These are phyloP conservation scores for Clonostachys sp. DNA, from an alignment of 2,329 filamentous ascomycete species.

Conservation along the genomic window DNA sequence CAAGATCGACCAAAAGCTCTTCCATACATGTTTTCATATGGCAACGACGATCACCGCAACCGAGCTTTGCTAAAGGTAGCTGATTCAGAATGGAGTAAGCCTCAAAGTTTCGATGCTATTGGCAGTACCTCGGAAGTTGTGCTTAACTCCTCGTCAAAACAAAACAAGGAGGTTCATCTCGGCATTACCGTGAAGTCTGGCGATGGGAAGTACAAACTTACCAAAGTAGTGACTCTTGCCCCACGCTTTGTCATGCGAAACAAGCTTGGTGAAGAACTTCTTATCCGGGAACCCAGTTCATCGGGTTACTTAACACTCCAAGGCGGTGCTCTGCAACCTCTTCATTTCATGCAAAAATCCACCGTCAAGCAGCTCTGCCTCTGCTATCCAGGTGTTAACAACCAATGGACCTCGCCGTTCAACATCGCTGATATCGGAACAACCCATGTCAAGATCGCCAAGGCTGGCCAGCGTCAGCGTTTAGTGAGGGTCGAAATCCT, in stretches of 20 bases:
- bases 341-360: constrained; percentile 84
- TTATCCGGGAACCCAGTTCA: constrained; percentile 87
- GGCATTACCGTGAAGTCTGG: constrained; percentile 87
- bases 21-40: constrained; percentile 95
- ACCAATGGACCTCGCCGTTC: constrained; percentile 96
- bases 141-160: constrained; percentile 64
- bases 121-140: constrained; percentile 88
- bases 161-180: constrained; percentile 77
- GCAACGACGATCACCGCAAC: constrained; percentile 85
- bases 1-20: constrained; percentile 65
- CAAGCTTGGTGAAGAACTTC: constrained; percentile 81
- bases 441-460: constrained; percentile 89
- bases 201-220: constrained; percentile 96
- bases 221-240: constrained; percentile 88
- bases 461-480: constrained; percentile 82
- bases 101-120: constrained; percentile 96
- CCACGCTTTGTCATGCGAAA: constrained; percentile 94
- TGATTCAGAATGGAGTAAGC: constrained; percentile 93
- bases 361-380: constrained; percentile 85
- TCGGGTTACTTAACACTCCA: constrained; percentile 77
- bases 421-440: constrained; percentile 94
- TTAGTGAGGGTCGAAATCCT: constrained; percentile 85
- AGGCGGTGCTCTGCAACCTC: constrained; percentile 73
- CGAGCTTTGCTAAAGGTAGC: constrained; percentile 82
- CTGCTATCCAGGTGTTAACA: constrained; percentile 90